These are phyloP conservation scores for Fusarium armeniacum DNA, from an alignment of 2,329 filamentous ascomycete species.

Conservation along the genomic window DNA sequence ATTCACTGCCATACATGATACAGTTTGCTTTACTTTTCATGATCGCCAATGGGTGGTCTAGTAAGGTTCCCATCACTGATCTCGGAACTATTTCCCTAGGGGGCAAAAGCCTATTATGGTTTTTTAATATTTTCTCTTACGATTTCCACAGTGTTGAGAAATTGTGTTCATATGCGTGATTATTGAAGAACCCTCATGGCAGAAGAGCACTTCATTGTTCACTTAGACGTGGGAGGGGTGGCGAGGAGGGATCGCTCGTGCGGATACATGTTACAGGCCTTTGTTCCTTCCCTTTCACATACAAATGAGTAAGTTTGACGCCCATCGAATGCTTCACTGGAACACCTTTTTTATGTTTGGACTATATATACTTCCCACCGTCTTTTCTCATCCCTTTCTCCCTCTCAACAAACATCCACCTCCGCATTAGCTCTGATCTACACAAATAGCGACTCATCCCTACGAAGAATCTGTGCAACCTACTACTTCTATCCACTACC, in stretches of 20 bases:
- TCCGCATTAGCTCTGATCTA: not conserved
- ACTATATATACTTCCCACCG: not conserved
- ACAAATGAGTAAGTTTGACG: not conserved
- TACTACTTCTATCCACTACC: not conserved
- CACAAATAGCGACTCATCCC: not conserved
- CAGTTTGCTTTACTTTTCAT: not conserved
- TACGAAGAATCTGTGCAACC: not conserved
- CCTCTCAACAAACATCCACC: not conserved
- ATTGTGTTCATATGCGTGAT: no score
- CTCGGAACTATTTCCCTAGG: not conserved
- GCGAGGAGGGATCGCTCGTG: not conserved
- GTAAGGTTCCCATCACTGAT: not conserved
- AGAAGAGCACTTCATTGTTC: no score
- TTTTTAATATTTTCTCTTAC: not conserved
- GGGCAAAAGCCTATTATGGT: not conserved
- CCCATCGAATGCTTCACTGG: not conserved
- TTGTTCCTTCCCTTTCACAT: slow-evolving; percentile 1
- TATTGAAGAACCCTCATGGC: no score
- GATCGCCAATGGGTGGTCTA: not conserved
- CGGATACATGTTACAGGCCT: not conserved
- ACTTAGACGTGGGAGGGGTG: not conserved
- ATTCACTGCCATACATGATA: not conserved
- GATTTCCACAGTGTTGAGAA: no score
- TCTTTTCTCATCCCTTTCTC: not conserved
- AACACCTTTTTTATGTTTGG: no score